These are phyloP conservation scores for Zygosaccharomyces lentus DNA, from an alignment of 805 yeast species.

Conservation along the genomic window DNA sequence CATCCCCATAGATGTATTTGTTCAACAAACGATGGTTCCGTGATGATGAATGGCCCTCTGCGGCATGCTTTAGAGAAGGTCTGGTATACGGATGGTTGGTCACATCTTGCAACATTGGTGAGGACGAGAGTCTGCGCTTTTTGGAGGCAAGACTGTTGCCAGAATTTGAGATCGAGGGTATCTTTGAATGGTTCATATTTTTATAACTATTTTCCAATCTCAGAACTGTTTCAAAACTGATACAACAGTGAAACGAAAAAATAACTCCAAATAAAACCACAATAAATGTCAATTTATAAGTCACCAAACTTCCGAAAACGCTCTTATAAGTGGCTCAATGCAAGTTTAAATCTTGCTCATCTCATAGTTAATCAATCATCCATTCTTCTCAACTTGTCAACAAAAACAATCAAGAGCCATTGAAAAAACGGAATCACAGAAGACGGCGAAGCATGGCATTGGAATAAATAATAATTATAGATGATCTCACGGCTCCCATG, in stretches of 20 bases:
- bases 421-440: neutral
- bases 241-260: neutral
- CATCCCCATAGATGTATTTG: constrained; percentile 32
- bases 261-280: neutral
- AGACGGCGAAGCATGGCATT: neutral
- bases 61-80: constrained; percentile 6
- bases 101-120: constrained; percentile 20
- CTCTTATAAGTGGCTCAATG: neutral
- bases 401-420: neutral
- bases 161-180: constrained; percentile 17
- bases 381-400: neutral
- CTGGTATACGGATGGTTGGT: constrained; percentile 16
- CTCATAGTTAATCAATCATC: neutral
- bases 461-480: neutral
- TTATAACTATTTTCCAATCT: constrained; percentile 1
- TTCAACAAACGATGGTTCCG: constrained; percentile 22
- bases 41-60: constrained; percentile 10
- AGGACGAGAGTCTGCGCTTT: constrained; percentile 12
- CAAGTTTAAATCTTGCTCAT: neutral
- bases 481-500: neutral
- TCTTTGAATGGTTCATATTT: constrained; percentile 15
- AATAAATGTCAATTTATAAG: neutral
- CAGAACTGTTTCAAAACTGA: neutral
- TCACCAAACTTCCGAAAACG: neutral
- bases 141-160: constrained; percentile 7